These are phyloP conservation scores for Leccinum arenicola DNA, from an alignment of 768 basidiomycete species.

Conservation along the genomic window DNA sequence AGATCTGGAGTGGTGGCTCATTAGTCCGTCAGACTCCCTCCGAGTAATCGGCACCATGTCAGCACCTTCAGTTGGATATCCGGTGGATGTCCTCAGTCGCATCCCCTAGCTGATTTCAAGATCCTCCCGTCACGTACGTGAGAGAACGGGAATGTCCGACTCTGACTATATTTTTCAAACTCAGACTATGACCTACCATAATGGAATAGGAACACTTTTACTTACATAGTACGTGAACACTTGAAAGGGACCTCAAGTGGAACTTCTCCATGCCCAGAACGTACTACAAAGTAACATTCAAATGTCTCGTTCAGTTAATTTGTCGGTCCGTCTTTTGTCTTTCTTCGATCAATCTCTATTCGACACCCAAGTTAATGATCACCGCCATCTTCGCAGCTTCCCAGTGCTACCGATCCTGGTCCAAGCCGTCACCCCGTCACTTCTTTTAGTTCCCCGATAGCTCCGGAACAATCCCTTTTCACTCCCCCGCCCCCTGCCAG, in stretches of 20 bases:
- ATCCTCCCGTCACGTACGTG: not conserved
- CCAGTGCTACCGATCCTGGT: not conserved
- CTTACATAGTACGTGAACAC: no score
- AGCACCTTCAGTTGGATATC: not conserved
- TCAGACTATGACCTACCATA: not conserved
- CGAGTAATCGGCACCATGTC: not conserved
- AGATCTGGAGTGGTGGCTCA: not conserved
- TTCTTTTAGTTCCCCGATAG: constrained; percentile 10
- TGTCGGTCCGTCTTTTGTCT: constrained; percentile 19
- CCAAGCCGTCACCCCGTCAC: constrained; percentile 1
- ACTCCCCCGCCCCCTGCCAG: constrained; percentile 25
- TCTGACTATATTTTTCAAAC: not conserved
- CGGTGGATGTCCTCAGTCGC: no score
- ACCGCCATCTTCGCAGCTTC: constrained; percentile 1
- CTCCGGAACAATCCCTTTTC: constrained; percentile 23
- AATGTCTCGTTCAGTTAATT: constrained; percentile 2
- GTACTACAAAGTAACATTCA: constrained; percentile 5
- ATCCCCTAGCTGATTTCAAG: no score
- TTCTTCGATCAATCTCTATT: constrained; percentile 2
- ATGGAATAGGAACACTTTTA: not conserved
- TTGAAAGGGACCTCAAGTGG: not conserved
- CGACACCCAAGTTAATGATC: constrained; percentile 3
- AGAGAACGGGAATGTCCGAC: not conserved
- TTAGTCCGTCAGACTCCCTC: not conserved
- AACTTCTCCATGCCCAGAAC: not conserved